Evolutionary conservation across 768 basidiomycete species (phyloP), one percentile per base, ranked within the genome.

Genomic region (Auricularia sp.): DNA sequence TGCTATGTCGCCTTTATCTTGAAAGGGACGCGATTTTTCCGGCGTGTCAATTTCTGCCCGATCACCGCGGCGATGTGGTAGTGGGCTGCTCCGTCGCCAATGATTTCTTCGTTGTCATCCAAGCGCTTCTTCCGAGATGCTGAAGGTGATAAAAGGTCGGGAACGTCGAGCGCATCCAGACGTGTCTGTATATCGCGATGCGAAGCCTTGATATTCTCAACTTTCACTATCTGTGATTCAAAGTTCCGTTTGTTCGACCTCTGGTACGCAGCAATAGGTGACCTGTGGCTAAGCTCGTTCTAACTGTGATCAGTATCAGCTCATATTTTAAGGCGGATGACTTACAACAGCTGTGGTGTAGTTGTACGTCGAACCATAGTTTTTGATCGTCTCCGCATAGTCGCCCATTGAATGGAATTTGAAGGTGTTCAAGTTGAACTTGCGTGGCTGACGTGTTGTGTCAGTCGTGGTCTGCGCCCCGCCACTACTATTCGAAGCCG

Each of bases 281-380:
- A 12, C 3, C 64, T 18, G 44, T 65, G 64, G n/a, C 43, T 34
- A 39, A 59, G 29, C 42, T 65, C 64, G 35, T 60, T 47, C 64
- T 23, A 23, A 23, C 23, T 23, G 23, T 23, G 23, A 23, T 23
- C 23, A 23, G 23, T 23, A 23, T 23, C 23, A 23, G 23, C 23
- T 23, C 23, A 23, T 23, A 23, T 23, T 23, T 23, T 23, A 23
- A 23, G 23, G 23, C 23, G 23, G 23, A 23, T 23, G 23, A 61
- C 69, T 3, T 56, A 80, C 78, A 7, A 70, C 54, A 34, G 77
- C 73, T 1, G 76, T 79, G 0, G 75, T 74, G 64, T 75, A 79
- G 1, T 69, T 71, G 51, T 81, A 76, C 2, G 74, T 74, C 0
- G 75, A 75, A 0, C 80, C 76, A 44, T 69, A 73, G 0, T 2